Evolutionary conservation across 2,329 filamentous ascomycete species (phyloP).

Genomic region (Sphaerulina vaccinii): DNA sequence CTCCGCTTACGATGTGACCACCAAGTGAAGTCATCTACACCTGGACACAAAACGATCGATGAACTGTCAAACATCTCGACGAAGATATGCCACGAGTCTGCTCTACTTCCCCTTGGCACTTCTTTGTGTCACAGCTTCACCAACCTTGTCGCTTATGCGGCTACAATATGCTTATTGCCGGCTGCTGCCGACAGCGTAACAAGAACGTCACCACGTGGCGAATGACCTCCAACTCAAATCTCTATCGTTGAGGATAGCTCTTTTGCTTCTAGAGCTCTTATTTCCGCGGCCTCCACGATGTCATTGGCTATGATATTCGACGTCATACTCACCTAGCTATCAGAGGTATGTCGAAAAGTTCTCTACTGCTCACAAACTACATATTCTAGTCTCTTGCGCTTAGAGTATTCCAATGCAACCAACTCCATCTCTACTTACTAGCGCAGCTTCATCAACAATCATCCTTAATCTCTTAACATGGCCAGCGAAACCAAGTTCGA

Average conservation of each 20-base stretch:
- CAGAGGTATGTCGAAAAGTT: neutral
- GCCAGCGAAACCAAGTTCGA: slow-evolving; percentile 50
- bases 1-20: no score
- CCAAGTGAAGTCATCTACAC: no score
- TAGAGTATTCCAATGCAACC: neutral
- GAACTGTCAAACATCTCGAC: no score
- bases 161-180: neutral
- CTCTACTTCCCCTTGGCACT: no score
- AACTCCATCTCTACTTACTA: neutral
- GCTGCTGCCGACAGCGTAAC: neutral
- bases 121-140: neutral
- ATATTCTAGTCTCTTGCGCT: neutral
- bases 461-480: slow-evolving; percentile 1
- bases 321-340: neutral
- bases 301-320: neutral
- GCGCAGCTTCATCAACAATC: neutral
- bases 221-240: neutral
- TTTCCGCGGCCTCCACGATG: neutral
- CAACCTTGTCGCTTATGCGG: neutral
- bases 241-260: neutral
- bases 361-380: neutral
- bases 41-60: no score
- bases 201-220: neutral
- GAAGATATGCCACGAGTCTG: no score
- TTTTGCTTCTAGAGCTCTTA: neutral